phyloP scores from a whole-genome alignment of 345 rosid species.

The Populus pruinosa region DNA sequence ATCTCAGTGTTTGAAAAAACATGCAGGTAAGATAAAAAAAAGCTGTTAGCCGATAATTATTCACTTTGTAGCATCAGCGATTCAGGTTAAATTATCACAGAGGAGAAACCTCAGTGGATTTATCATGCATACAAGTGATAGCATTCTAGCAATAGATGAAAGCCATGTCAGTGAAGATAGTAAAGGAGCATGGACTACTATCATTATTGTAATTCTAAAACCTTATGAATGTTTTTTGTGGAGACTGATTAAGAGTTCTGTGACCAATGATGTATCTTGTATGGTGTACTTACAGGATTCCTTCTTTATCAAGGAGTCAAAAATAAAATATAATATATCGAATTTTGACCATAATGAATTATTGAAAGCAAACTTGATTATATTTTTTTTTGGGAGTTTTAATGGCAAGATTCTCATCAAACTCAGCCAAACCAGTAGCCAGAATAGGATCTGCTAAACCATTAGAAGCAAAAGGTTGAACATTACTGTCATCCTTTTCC shows the following conservation, averaged over 20 bases:
- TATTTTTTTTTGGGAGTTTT: neutral
- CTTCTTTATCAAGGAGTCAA: neutral
- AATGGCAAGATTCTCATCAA: neutral
- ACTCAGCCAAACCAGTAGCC: neutral
- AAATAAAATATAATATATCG: neutral
- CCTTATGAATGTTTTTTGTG: neutral
- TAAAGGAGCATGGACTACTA: neutral
- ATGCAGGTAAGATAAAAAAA: constrained; percentile 1
- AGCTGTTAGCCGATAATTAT: neutral
- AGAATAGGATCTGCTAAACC: neutral
- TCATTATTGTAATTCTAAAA: neutral
- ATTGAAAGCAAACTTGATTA: neutral
- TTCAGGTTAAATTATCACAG: neutral
- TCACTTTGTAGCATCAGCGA: neutral
- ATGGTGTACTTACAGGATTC: neutral
- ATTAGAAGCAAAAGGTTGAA: neutral
- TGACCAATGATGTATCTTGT: neutral
- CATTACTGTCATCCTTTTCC: neutral
- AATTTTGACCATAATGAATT: neutral
- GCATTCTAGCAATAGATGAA: neutral
- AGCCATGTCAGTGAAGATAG: neutral
- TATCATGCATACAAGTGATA: neutral
- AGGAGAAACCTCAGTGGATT: neutral
- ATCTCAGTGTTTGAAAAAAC: neutral
- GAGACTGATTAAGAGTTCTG: neutral